Evolutionary conservation across 192 early-diverging fungal species (phyloP), one percentile per base, ranked within the genome.

Genomic region (Podila minutissima): DNA sequence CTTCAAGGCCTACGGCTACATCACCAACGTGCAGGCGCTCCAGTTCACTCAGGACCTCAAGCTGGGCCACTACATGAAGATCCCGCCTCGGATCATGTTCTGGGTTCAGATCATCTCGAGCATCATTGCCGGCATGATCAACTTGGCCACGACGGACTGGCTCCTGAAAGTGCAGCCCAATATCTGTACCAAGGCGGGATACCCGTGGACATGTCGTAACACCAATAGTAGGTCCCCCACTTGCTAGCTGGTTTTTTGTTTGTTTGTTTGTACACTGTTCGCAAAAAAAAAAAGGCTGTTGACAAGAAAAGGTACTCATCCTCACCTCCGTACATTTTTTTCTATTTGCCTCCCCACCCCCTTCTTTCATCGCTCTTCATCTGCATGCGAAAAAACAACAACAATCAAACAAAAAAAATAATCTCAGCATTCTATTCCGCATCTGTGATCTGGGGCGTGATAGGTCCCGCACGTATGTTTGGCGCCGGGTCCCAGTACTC

Each of bases 371-470:
- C 6, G n/a, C n/a, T 8, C 7, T 37, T 37, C 37, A 37, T 37
- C 37, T 37, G 37, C 37, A 37, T 37, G 37, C 37, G 0, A 37
- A 37, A 37, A 37, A n/a, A 17, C 50, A 53, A 53, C 50, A 53
- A 17, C n/a, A 19, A 3, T 1, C 33, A 11, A 33, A 8, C 19
- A 3, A 26, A 9, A 3, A 26, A 10, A 50, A 60, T 26, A 6
- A 33, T 7, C 6, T 33, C 67, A 67, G 55, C 64, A 3, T 95
- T 94, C 67, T 90, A 85, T 83, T 87, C 85, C 64, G 90, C 88
- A 12, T 91, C 86, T 11, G 85, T 89, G 24, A 91, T 95, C 66
- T 95, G 92, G 92, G 93, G 93, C 11, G 85, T 89, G 5, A 92
- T 95, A 67, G 91, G 92, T 13, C 92, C 93, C 9, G 66, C 38